A percentile compares a stretch with the other conserved stretches of the same genome.
phyloP scores from a whole-genome alignment of 1,284 basidiomycete species.

The Ceratobasidium sp. region DNA sequence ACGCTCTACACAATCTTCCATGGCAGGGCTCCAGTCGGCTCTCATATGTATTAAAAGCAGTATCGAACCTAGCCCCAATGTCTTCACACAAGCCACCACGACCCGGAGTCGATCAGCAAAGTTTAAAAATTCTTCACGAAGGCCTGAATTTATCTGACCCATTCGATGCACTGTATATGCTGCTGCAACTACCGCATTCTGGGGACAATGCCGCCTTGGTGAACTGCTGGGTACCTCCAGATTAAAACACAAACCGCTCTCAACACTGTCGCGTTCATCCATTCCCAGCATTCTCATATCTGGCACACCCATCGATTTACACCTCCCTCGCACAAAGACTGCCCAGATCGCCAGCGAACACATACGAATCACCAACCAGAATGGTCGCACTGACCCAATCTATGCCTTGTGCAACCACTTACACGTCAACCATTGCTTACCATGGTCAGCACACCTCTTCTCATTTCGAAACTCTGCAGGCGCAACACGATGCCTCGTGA shows the following conservation, averaged over 20 bases:
- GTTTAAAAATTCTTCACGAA: no score
- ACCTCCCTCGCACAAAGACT: constrained; percentile 28
- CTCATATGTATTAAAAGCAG: no score
- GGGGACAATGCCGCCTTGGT: constrained; percentile 30
- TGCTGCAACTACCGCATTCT: constrained; percentile 39
- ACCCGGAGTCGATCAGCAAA: no score
- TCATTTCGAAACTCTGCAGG: not conserved
- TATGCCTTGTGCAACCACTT: not conserved
- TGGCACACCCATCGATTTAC: not conserved
- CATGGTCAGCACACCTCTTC: not conserved
- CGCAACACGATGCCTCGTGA: no score
- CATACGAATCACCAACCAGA: constrained; percentile 19
- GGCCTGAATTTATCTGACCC: no score
- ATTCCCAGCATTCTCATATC: not conserved
- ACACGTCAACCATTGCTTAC: not conserved
- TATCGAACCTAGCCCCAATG: no score
- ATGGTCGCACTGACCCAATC: constrained; percentile 5
- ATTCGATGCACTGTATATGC: no score
- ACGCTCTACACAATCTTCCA: constrained; percentile 46
- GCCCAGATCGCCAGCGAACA: constrained; percentile 1
- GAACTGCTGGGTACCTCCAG: constrained; percentile 27
- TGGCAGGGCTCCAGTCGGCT: no score
- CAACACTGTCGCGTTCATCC: constrained; percentile 1
- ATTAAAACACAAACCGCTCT: no score
- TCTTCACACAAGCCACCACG: no score